Base-by-base conservation (phyloP, 2,329 filamentous ascomycete species). In the Sporothrix sp. region DNA sequence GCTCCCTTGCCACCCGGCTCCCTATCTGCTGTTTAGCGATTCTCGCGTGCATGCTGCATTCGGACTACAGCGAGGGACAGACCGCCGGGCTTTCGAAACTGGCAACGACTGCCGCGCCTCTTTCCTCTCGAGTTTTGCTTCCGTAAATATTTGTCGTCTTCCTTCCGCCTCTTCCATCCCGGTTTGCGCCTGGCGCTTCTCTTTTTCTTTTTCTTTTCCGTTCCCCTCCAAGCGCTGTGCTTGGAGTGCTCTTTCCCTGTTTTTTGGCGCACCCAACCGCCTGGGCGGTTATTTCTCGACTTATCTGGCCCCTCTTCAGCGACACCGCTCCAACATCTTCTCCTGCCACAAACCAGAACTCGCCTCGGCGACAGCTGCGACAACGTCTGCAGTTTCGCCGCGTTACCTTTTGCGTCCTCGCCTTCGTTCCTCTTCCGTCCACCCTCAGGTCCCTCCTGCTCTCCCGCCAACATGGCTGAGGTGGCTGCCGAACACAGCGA, bases 401-500 rank as follows among this genome's bases (percentile, higher is more conserved):
- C 44, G 23, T 28, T 33, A 28, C n/a, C n/a, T n/a, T n/a, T n/a
- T n/a, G n/a, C n/a, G n/a, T n/a, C n/a, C n/a, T n/a, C n/a, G n/a
- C n/a, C n/a, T 14, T 21, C 25, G 16, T 28, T 32, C 7, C 10
- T 20, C 33, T 21, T 36, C 20, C 14, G 2, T 21, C 7, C 6
- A 20, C 28, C 20, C 30, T 14, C 28, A 4, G 9, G 30, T 8
- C 14, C 43, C 9, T 20, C 14, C 14, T 21, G 18, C 25, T 14
- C 25, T 27, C 40, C n/a, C 23, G 37, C 45, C 52, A 55, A 18
- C 44, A 54, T 58, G 51, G 43, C 59, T 28, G 54, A 64, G 59
- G 50, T 60, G 60, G 45, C 60, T 56, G 51, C 65, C 32, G 55
- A 64, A 28, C 58, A 67, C 14, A 73, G 75, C 51, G 73, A 75